Evolutionary conservation across 2,329 filamentous ascomycete genomes (phyloP).

Genomic region (Sarocladium oryzae): DNA sequence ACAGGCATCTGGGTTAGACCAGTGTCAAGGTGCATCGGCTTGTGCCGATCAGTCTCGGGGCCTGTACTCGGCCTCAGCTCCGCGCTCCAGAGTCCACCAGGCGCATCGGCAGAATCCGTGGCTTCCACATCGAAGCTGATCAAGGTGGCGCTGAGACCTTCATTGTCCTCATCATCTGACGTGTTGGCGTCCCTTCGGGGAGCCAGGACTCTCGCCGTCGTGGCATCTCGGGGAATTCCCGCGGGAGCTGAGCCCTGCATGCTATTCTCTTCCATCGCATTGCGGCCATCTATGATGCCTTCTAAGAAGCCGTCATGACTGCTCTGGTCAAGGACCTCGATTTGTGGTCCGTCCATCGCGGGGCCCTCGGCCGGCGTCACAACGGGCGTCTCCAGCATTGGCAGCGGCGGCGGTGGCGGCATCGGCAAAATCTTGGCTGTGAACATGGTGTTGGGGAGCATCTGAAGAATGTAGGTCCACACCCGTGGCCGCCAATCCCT

Average conservation of each 20-base stretch:
- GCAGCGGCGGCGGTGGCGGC: constrained; percentile 15
- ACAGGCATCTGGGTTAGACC: constrained; percentile 45
- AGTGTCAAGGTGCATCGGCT: constrained; percentile 39
- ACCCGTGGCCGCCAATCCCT: constrained; percentile 29
- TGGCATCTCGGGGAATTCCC: too few species aligned
- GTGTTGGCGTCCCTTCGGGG: constrained; percentile 44
- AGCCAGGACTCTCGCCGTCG: constrained; percentile 39
- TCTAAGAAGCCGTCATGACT: too few species aligned
- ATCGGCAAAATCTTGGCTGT: constrained; percentile 15
- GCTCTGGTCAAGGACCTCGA: not conserved
- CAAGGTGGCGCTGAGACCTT: constrained; percentile 47
- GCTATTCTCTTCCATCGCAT: too few species aligned
- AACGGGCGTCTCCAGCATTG: not conserved
- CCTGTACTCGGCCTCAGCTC: constrained; percentile 47
- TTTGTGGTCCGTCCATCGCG: not conserved
- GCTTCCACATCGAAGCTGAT: constrained; percentile 58
- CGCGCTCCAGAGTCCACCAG: constrained; percentile 49
- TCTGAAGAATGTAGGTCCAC: constrained; percentile 31
- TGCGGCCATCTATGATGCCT: too few species aligned
- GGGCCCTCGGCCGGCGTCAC: constrained; percentile 21
- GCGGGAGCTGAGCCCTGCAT: not conserved
- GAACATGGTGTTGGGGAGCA: constrained; percentile 32
- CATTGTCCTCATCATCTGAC: constrained; percentile 51
- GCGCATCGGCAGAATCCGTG: constrained; percentile 42
- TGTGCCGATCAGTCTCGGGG: constrained; percentile 22